Percentiles rank a stretch among this genome's conserved stretches.
These are phyloP conservation scores for Hypoxylon sp. DNA, from an alignment of 2,329 filamentous ascomycete species.

Conservation along the genomic window DNA sequence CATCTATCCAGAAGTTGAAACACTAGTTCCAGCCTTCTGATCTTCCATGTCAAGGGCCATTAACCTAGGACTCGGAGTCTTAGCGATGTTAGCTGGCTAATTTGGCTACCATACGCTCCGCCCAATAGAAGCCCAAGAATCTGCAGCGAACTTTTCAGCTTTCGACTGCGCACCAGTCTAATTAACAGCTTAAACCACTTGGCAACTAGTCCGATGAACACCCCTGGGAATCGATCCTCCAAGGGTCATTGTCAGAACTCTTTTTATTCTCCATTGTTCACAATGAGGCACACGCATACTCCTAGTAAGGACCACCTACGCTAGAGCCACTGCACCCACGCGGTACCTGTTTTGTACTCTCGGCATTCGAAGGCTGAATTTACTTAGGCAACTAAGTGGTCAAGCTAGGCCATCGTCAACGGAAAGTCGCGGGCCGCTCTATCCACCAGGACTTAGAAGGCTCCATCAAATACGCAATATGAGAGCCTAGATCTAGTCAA, in stretches of 20 bases:
- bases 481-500: too few species aligned
- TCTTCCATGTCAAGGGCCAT: neutral
- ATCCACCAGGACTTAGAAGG: too few species aligned
- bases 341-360: neutral
- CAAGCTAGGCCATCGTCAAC: conserved; percentile 1
- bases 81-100: conserved; percentile 9
- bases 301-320: too few species aligned
- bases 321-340: conserved; percentile 1
- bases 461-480: too few species aligned
- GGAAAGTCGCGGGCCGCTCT: conserved; percentile 15
- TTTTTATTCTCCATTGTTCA: conserved; percentile 34
- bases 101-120: conserved; percentile 17
- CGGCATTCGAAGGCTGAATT: conserved; percentile 17
- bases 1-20: conserved; percentile 20
- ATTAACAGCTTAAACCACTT: conserved; percentile 4
- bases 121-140: conserved; percentile 18
- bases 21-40: conserved; percentile 23
- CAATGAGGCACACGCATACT: conserved; percentile 9
- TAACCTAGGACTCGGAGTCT: conserved; percentile 9
- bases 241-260: conserved; percentile 34
- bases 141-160: conserved; percentile 25
- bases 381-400: too few species aligned
- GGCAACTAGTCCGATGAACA: neutral
- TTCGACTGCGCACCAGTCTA: conserved; percentile 12
- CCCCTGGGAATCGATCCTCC: conserved; percentile 13